A percentile compares a stretch with the other conserved stretches of the same genome.
phyloP scores from a whole-genome alignment of 257 asterid species.

The Anisodus tanguticus region DNA sequence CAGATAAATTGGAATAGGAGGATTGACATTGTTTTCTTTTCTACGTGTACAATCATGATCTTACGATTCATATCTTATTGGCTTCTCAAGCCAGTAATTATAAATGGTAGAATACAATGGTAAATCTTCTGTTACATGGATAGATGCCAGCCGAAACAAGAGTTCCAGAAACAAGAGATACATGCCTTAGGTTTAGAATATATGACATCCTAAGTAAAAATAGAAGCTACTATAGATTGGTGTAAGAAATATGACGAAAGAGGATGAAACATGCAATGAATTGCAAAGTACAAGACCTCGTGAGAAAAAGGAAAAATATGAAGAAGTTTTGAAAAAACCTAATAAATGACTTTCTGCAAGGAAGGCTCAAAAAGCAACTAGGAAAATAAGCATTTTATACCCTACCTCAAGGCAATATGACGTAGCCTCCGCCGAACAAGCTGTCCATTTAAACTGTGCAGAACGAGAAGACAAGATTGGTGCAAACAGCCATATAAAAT shows the following conservation, averaged over 20 bases:
- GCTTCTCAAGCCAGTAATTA: not conserved
- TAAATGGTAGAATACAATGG: not conserved
- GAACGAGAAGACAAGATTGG: conserved; percentile 7
- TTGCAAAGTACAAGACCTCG: not conserved
- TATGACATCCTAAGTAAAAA: not conserved
- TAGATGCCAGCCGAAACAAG: conserved; percentile 1
- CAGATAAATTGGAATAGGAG: not conserved
- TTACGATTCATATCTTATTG: not conserved
- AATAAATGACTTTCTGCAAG: not conserved
- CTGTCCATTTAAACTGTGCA: conserved; percentile 73
- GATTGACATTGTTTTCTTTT: not conserved
- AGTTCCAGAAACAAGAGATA: conserved; percentile 1
- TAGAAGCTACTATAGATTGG: not conserved
- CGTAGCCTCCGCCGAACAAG: conserved; percentile 92
- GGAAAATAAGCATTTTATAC: conserved; percentile 28
- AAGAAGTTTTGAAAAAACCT: not conserved
- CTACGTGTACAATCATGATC: not conserved
- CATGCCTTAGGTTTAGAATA: not conserved
- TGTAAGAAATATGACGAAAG: not conserved
- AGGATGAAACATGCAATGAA: not conserved
- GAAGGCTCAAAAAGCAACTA: not conserved
- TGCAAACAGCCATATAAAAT: not conserved
- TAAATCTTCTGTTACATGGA: not conserved
- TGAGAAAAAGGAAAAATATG: not conserved
- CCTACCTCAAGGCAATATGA: conserved; percentile 85